Evolutionary conservation across 352 stramenopile genomes (phyloP).

Genomic region (Globisporangium emineosum): DNA sequence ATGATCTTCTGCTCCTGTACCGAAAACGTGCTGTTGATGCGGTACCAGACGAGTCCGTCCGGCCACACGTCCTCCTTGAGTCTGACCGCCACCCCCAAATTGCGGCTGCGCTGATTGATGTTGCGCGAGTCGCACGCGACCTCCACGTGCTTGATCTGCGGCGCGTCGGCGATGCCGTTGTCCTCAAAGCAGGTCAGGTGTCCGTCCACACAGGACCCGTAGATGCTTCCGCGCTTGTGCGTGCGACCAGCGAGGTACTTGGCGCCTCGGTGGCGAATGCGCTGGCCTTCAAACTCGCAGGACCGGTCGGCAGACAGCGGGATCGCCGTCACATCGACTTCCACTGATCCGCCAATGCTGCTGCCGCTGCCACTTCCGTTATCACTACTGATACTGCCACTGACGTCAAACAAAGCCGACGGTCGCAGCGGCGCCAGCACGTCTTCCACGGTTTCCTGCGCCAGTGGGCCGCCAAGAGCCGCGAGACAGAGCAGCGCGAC

Average conservation of each 20-base stretch:
- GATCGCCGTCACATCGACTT: not conserved
- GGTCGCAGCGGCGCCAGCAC: slow-evolving; percentile 5
- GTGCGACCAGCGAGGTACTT: slow-evolving; percentile 48
- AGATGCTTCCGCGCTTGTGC: slow-evolving; percentile 51
- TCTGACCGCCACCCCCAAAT: slow-evolving; percentile 57
- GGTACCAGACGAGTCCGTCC: slow-evolving; percentile 65
- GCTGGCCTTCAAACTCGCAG: slow-evolving; percentile 44
- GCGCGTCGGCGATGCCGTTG: slow-evolving; percentile 56
- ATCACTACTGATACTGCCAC: not conserved
- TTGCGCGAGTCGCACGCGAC: slow-evolving; percentile 33
- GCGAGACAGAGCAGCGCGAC: slow-evolving; percentile 4
- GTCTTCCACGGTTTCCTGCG: slow-evolving; percentile 2
- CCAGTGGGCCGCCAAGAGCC: not conserved
- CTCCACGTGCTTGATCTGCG: slow-evolving; percentile 32
- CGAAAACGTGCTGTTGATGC: slow-evolving; percentile 52
- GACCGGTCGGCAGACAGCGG: not conserved
- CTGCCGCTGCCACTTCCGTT: slow-evolving; percentile 3
- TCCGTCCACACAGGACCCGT: slow-evolving; percentile 43
- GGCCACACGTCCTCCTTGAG: slow-evolving; percentile 64
- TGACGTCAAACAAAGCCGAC: not conserved
- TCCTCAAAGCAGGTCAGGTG: slow-evolving; percentile 57
- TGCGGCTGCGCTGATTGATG: slow-evolving; percentile 25
- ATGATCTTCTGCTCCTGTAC: slow-evolving; percentile 45
- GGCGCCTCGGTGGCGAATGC: slow-evolving; percentile 38
- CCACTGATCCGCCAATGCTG: not conserved